Conservation (phyloP, 1,139 yeast species). For the Kodamaea arcana region DNA sequence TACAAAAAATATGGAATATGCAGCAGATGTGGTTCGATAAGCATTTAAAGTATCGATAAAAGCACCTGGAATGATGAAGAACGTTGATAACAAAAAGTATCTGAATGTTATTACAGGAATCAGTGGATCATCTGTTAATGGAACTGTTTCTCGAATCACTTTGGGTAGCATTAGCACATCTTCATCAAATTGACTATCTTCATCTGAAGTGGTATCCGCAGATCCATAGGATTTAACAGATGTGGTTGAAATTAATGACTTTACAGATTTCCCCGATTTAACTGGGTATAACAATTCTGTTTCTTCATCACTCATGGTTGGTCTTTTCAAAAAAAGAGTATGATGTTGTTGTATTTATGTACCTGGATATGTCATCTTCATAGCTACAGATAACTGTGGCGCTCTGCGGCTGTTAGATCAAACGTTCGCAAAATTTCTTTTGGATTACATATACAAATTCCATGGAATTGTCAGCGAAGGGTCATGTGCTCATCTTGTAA, state of each 20-base stretch:
- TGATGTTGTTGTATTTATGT: neutral
- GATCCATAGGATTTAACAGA: slow-evolving; percentile 4
- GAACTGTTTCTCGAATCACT: slow-evolving; percentile 15
- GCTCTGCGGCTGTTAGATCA: too few relatives aligned
- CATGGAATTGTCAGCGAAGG: too few relatives aligned
- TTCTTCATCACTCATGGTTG: neutral
- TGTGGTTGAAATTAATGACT: neutral
- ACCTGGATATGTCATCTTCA: neutral
- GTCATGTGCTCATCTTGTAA: too few relatives aligned
- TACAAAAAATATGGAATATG: slow-evolving; percentile 20
- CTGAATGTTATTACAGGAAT: slow-evolving; percentile 17
- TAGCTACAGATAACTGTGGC: neutral
- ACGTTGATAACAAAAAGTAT: slow-evolving; percentile 13
- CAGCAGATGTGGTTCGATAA: slow-evolving; percentile 20
- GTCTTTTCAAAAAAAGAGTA: neutral
- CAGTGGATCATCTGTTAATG: slow-evolving; percentile 15
- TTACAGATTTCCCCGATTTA: neutral
- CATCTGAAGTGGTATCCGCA: neutral
- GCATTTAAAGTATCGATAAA: slow-evolving; percentile 20
- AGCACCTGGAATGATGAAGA: slow-evolving; percentile 20
- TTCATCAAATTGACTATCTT: slow-evolving; percentile 2
- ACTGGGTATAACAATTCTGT: neutral
- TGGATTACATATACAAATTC: too few relatives aligned
- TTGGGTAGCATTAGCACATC: slow-evolving; percentile 13
- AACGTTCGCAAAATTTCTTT: too few relatives aligned